Evolutionary conservation across 257 asterid species (phyloP).

Genomic region (Nicotiana obtusifolia): DNA sequence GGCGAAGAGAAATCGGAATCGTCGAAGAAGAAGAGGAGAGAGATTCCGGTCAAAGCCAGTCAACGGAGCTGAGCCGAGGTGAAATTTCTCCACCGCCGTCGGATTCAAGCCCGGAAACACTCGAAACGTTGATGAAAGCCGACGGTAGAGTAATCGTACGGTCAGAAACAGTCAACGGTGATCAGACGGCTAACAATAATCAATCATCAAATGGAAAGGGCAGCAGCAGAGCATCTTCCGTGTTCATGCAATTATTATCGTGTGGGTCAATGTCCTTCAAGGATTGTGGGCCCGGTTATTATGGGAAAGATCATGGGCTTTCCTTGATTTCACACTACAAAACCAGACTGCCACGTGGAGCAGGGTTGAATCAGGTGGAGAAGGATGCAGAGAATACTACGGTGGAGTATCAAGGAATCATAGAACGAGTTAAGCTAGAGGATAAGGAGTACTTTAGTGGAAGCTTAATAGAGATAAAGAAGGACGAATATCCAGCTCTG

Average conservation of each 20-base stretch:
- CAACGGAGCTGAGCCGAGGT: slow-evolving; percentile 28
- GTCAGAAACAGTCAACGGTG: slow-evolving; percentile 24
- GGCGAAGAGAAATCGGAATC: slow-evolving; percentile 32
- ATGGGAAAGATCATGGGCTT: slow-evolving; percentile 18
- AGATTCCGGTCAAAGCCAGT: slow-evolving; percentile 10
- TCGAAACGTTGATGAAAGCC: slow-evolving; percentile 61
- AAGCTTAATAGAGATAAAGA: slow-evolving; percentile 57
- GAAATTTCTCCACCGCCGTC: slow-evolving; percentile 76
- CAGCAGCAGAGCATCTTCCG: slow-evolving; percentile 30
- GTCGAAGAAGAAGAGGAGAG: slow-evolving; percentile 24
- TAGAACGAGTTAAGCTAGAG: slow-evolving; percentile 36
- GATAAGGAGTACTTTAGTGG: slow-evolving; percentile 73
- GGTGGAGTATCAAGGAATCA: not conserved
- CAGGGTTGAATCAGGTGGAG: not conserved
- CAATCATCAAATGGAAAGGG: slow-evolving; percentile 15
- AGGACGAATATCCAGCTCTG: slow-evolving; percentile 44
- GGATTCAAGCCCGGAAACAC: slow-evolving; percentile 86
- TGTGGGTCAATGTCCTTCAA: slow-evolving; percentile 54
- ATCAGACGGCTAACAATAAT: slow-evolving; percentile 3
- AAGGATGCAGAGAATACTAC: not conserved
- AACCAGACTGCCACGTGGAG: slow-evolving; percentile 34
- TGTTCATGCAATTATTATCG: slow-evolving; percentile 51
- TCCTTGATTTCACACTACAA: slow-evolving; percentile 42
- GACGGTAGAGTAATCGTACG: slow-evolving; percentile 37
- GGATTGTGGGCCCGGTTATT: slow-evolving; percentile 49